phyloP scores from a whole-genome alignment of 495 filamentous ascomycete genomes.

The Daldinia childiae region DNA sequence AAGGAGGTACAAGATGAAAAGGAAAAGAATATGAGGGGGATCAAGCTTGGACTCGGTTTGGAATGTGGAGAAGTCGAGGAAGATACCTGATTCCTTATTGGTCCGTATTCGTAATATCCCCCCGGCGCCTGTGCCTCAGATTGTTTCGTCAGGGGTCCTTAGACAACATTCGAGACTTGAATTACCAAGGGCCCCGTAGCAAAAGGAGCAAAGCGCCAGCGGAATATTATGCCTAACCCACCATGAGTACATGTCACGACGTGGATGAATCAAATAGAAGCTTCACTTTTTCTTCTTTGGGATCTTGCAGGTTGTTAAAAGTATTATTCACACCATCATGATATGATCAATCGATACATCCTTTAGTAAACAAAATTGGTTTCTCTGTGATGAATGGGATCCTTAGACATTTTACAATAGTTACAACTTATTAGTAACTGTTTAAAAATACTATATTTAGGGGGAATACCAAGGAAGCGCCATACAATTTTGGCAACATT shows the following conservation, averaged over 20 bases:
- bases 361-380: not conserved
- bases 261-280: not conserved
- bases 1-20: constrained; percentile 4
- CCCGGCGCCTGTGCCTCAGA: constrained; percentile 45
- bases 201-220: constrained; percentile 32
- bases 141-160: constrained; percentile 50
- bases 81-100: constrained; percentile 11
- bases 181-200: constrained; percentile 22
- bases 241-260: not conserved
- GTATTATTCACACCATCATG: not conserved
- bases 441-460: not conserved
- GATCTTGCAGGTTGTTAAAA: not conserved
- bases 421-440: not conserved
- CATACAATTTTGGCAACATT: not conserved
- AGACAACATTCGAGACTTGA: constrained; percentile 46
- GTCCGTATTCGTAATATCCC: constrained; percentile 17
- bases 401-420: not conserved
- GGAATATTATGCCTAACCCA: constrained; percentile 21
- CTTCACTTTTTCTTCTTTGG: constrained; percentile 3
- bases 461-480: not conserved
- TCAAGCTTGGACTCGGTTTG: constrained; percentile 38
- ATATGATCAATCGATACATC: not conserved
- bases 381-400: not conserved
- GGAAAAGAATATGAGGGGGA: constrained; percentile 21
- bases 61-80: constrained; percentile 29